Evolutionary conservation across 306 rosid genomes (phyloP), one percentile per base, ranked within the genome.

Genomic region (Prosopis cineraria): DNA sequence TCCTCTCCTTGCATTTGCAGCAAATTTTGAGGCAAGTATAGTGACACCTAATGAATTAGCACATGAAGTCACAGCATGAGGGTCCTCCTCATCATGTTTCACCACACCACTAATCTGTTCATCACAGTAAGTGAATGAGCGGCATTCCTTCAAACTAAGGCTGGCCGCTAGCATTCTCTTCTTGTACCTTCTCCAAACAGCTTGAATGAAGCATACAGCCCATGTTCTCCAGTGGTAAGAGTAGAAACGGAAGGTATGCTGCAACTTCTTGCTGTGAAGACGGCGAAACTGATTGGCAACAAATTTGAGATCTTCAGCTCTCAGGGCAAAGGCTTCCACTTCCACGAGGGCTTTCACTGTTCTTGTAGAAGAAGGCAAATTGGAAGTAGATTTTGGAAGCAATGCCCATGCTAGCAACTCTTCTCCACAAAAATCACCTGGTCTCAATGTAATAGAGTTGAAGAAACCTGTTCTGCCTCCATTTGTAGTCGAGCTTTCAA

Each of bases 211-310:
- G 82, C 98, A 94, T 16, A 97, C 89, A 7, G 93, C 97, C 98
- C 98, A 92, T 10, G 98, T 94, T 72, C 97, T 91, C 98, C 98
- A 94, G 25, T 92, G 98, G 79, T 92, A 37, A 17, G 98, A 94
- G 89, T 92, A 94, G 89, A 90, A 92, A 29, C 97, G 92, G 78
- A 94, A 94, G 3, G 98, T 89, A 53, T 94, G 97, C 10, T 94
- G 98, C 3, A 94, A 72, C 89, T 92, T 90, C 88, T 92, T 94
- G 88, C 98, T 92, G 64, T 94, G 98, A 16, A 94, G 93, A 11
- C 91, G 88, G 39, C 97, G 68, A 70, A 94, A 94, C 75, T 92
- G 98, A 69, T 94, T 92, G 3, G 98, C 97, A 0, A 94, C 98
- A 44, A 92, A 94, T 73, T 94, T 92, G 81, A 94, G 97, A 85